Conservation (phyloP, 208 protist genomes). For the Wallacemonas sp. region DNA sequence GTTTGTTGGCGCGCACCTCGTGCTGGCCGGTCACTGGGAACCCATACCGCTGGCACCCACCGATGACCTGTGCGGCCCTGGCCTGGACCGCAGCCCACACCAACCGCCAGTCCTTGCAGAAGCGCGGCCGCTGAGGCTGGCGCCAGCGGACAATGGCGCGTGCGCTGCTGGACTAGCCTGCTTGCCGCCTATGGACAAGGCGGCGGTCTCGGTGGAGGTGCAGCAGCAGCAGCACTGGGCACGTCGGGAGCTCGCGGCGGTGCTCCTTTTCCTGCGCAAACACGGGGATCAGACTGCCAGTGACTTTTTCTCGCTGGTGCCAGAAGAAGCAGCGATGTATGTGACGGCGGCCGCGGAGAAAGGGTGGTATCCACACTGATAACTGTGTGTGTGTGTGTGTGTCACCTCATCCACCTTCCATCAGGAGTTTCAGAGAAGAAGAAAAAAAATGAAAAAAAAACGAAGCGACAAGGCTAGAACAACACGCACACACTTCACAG, state of each 20-base stretch:
- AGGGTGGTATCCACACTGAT: neutral
- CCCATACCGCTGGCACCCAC: neutral
- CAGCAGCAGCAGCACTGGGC: neutral
- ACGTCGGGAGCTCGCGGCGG: neutral
- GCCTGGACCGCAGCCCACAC: neutral
- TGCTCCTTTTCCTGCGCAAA: conserved; percentile 13
- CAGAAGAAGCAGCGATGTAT: conserved; percentile 17
- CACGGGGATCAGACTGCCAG: neutral
- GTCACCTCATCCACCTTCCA: too few species aligned
- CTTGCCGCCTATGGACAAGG: too few species aligned
- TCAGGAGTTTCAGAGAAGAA: neutral
- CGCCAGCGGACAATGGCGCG: too few species aligned
- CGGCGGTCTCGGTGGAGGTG: neutral
- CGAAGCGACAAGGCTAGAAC: neutral
- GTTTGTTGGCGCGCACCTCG: conserved; percentile 69
- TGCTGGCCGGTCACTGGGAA: conserved; percentile 16
- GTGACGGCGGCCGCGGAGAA: conserved; percentile 8
- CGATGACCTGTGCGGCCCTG: neutral
- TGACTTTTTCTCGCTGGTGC: conserved; percentile 7
- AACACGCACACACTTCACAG: too few species aligned
- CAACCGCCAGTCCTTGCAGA: too few species aligned
- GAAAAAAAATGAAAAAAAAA: conserved; percentile 12
- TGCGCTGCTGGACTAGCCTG: too few species aligned
- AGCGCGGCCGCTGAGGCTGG: too few species aligned
- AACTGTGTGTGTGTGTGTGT: too few species aligned